Base-by-base conservation (phyloP, 2,329 filamentous ascomycete genomes). In the Talaromyces sp. region DNA sequence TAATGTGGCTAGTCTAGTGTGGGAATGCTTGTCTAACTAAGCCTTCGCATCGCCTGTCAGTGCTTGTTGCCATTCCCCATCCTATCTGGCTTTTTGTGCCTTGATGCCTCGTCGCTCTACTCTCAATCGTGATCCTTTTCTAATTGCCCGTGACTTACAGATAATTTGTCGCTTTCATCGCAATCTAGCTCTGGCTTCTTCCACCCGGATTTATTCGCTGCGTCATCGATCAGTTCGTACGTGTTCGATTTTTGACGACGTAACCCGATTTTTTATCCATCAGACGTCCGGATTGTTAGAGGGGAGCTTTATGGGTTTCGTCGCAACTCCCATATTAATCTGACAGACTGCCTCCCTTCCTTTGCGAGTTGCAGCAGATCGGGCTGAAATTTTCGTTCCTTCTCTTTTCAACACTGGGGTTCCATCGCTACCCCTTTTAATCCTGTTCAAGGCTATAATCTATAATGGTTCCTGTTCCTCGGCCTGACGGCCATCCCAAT, bases 401-500 rank as follows among this genome's bases (percentile, higher is more conserved):
- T 52, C 17, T 27, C 9, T 27, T 26, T 51, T 27, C 48, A 14
- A 27, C 17, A 35, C 12, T 29, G 17, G 48, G 48, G 48, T 10
- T 52, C 2, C 24, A 2, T 17, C 11, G 9, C 24, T 27, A 11
- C 24, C 48, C 48, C 26, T 29, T 29, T 52, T 27, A 29, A 27
- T 52, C 48, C 17, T 52, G 48, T 52, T 52, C 27, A 26, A 52
- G 48, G 29, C 31, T 32, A 46, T 57, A 62, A 58, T 66, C 68
- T 85, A 92, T 93, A 92, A 96, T 96, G 92, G 89, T 90, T 82
- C 90, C 85, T 79, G 74, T 80, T 61, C 83, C 88, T 76, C 88
- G 91, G 85, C 86, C 90, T 71, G 91, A 96, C 75, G 81, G 83
- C 70, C 90, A 93, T 76, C 85, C 94, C 81, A 88, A 88, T 74